Conservation (phyloP, 192 early-diverging fungal genomes). For the Umbelopsis sp. region DNA sequence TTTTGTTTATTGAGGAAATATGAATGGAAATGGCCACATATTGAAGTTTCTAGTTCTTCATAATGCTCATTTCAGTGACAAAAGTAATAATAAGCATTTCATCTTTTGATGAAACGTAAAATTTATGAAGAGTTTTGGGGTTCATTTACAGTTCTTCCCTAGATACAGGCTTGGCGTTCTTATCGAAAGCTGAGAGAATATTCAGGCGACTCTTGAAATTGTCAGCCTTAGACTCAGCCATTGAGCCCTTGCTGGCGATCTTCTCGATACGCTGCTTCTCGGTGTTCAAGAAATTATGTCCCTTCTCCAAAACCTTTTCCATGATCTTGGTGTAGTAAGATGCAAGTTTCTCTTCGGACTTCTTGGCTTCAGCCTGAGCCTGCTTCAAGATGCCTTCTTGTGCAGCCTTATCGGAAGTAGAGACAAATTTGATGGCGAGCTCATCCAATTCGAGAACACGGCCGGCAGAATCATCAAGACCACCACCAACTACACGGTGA, state of each 20-base stretch:
- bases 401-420: constrained; percentile 46
- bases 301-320: constrained; percentile 76
- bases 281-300: constrained; percentile 67
- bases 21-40: too few species aligned
- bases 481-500: constrained; percentile 72
- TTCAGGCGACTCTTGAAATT: constrained; percentile 87
- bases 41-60: too few species aligned
- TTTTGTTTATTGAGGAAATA: too few species aligned
- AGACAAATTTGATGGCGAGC: constrained; percentile 64
- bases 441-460: constrained; percentile 61
- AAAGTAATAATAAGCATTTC: too few species aligned
- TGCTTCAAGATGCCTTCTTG: constrained; percentile 51
- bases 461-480: constrained; percentile 65
- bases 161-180: constrained; percentile 19
- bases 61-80: too few species aligned
- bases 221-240: constrained; percentile 76
- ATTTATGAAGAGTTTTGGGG: too few species aligned
- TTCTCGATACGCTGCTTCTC: constrained; percentile 84
- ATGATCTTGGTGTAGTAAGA: constrained; percentile 92
- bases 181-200: constrained; percentile 64
- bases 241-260: constrained; percentile 69
- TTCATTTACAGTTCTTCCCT: constrained; percentile 11
- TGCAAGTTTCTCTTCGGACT: constrained; percentile 48
- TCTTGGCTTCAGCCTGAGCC: constrained; percentile 47
- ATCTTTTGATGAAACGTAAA: not conserved